Evolutionary conservation across 148 eudicot species (phyloP).

Genomic region (Vaccinium macrocarpon): DNA sequence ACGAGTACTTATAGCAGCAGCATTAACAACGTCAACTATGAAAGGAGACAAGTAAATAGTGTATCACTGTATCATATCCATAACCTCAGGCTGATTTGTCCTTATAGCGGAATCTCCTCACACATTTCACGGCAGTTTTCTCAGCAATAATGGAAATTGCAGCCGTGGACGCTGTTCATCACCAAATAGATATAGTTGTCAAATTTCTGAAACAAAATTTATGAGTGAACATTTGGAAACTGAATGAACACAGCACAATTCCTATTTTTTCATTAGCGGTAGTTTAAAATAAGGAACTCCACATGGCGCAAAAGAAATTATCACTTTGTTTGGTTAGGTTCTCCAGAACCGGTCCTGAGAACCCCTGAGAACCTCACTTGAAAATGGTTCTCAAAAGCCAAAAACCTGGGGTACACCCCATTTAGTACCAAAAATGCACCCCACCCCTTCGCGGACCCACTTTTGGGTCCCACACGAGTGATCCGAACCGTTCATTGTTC

Average conservation of each 20-base stretch:
- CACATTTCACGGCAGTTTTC: slow-evolving; percentile 74
- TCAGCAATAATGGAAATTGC: slow-evolving; percentile 80
- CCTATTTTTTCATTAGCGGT: neutral
- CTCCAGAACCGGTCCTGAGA: too few relatives aligned
- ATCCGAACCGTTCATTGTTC: too few relatives aligned
- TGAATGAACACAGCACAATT: neutral
- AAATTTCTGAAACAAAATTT: neutral
- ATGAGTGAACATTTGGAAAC: neutral
- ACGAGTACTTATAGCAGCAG: neutral
- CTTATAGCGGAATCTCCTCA: slow-evolving; percentile 55
- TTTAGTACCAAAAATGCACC: too few relatives aligned
- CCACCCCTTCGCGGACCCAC: too few relatives aligned
- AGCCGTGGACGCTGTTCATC: slow-evolving; percentile 60
- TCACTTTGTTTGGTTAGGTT: too few relatives aligned
- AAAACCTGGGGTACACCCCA: too few relatives aligned
- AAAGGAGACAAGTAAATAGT: neutral
- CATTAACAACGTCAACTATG: neutral
- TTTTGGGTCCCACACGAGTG: too few relatives aligned
- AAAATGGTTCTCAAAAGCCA: too few relatives aligned
- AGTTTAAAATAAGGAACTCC: neutral
- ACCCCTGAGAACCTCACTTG: too few relatives aligned
- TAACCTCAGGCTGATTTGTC: slow-evolving; percentile 27
- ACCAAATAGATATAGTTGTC: neutral
- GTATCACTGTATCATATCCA: neutral
- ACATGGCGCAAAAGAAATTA: neutral